Base-by-base conservation (phyloP, 2,329 filamentous ascomycete genomes). In the Phialophora verrucosa region DNA sequence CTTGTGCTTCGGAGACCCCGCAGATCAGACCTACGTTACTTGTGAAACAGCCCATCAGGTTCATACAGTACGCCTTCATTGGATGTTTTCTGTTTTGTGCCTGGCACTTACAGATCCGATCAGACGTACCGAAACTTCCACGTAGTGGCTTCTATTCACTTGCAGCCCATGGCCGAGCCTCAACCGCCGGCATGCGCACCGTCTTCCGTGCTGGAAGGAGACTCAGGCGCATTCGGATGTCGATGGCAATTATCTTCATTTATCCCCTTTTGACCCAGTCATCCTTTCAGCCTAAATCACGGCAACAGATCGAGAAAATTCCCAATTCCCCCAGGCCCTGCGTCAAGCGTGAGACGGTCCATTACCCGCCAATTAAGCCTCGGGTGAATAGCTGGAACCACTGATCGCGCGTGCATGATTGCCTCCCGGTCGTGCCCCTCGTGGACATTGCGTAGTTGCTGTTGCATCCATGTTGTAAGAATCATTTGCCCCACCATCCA, bases 211-310 rank as follows among this genome's bases (percentile, higher is more conserved):
- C 60, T 51, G 44, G 51, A 49, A 56, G 38, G 38, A 44, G 38
- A 44, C 23, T 6, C 23, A 53, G 11, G 50, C 29, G 50, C 50
- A 44, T n/a, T 20, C 38, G 38, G 38, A 44, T 44, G 35, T 42
- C 12, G 35, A 42, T 42, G 35, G 35, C 38, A 59, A 59, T 61
- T 27, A 61, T 61, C 29, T 38, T 61, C 29, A 61, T 61, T 61
- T 61, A 61, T 61, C 59, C 59, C 47, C 59, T 23, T 23, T 54
- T 61, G 49, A 61, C 59, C 59, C 59, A 54, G 59, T 53, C 32
- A 53, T 54, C 47, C 25, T 61, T 61, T 61, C 59, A 61, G 59
- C 47, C 59, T 61, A 61, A 61, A 61, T 61, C 49, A 53, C 59
- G 59, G 59, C 59, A 25, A 35, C 20, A 42, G 32, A 61, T 61